Base-by-base conservation (phyloP, 2,329 filamentous ascomycete species). In the Diplodia corticola region DNA sequence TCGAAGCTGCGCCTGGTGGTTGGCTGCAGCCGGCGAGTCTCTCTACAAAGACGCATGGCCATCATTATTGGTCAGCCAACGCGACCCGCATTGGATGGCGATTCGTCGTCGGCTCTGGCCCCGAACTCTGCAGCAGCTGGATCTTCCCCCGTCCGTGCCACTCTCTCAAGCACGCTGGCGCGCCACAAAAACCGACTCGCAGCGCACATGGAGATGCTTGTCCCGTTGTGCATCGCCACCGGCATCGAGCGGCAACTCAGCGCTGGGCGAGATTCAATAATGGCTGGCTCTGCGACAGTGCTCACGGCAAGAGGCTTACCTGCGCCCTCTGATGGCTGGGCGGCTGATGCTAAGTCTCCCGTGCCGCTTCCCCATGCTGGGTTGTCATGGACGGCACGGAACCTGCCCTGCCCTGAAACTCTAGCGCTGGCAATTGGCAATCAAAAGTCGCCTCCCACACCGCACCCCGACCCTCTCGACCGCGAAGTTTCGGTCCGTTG, bases 321-420 rank as follows among this genome's bases (percentile, higher is more conserved):
- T 57, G 26, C 26, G 26, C 28, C 17, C n/a, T 17, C 17, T n/a
- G 51, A 40, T 6, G 51, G 51, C 51, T 55, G 51, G 51, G 51
- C n/a, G 15, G 40, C 30, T 26, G n/a, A 61, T 61, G 40, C 57
- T 61, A 61, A 61, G 57, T 44, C 7, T 57, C 33, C 30, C 24
- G 28, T 30, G 49, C 49, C 49, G 49, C 49, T 53, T 26, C 49
- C 22, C 26, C 49, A n/a, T 26, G 49, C 49, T 53, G 24, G 15
- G 40, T 6, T 44, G 57, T n/a, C 13, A 40, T 40, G 57, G 57
- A 33, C 57, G 57, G 57, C 40, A 61, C 57, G 40, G 57, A 61
- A 33, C 22, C 57, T 61, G 57, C 57, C 33, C 57, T 48, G 57
- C 57, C 26, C 57, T 61, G 57, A 61, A 61, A 61, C 57, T 35